These are phyloP conservation scores for Podila epicladia DNA, from an alignment of 192 early-diverging fungal species.

Conservation along the genomic window DNA sequence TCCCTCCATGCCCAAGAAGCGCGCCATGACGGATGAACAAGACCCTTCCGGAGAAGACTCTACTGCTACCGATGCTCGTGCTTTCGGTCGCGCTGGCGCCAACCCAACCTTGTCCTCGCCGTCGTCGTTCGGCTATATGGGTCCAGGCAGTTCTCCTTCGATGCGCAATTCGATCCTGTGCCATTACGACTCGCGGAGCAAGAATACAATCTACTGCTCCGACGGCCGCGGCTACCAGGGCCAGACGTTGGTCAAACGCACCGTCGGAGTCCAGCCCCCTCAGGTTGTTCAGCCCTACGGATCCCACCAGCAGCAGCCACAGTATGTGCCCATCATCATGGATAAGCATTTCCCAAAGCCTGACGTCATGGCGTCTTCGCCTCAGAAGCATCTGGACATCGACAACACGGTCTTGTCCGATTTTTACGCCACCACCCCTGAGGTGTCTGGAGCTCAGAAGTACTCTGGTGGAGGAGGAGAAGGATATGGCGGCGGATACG, in stretches of 20 bases:
- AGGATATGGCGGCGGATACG: neutral
- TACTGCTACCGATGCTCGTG: too few relatives aligned
- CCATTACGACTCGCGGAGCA: neutral
- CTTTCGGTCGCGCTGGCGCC: neutral
- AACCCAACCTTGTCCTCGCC: too few relatives aligned
- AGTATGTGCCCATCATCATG: too few relatives aligned
- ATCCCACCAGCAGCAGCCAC: too few relatives aligned
- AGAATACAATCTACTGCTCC: neutral
- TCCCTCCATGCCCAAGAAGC: neutral
- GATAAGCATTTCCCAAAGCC: too few relatives aligned
- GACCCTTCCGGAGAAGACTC: neutral
- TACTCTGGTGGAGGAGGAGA: neutral
- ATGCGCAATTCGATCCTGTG: neutral
- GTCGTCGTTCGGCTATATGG: too few relatives aligned
- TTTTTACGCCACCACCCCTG: too few relatives aligned
- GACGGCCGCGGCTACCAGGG: constrained; percentile 4
- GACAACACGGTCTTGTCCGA: too few relatives aligned
- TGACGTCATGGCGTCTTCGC: too few relatives aligned
- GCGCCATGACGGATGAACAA: neutral
- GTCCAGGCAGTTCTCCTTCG: neutral
- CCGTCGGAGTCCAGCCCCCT: too few relatives aligned
- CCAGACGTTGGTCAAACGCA: neutral
- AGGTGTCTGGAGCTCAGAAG: neutral
- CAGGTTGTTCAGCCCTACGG: too few relatives aligned
- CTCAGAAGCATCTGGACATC: too few relatives aligned